Evolutionary conservation across 306 rosid species (phyloP).

Genomic region (Cyclanthera cordifolia): DNA sequence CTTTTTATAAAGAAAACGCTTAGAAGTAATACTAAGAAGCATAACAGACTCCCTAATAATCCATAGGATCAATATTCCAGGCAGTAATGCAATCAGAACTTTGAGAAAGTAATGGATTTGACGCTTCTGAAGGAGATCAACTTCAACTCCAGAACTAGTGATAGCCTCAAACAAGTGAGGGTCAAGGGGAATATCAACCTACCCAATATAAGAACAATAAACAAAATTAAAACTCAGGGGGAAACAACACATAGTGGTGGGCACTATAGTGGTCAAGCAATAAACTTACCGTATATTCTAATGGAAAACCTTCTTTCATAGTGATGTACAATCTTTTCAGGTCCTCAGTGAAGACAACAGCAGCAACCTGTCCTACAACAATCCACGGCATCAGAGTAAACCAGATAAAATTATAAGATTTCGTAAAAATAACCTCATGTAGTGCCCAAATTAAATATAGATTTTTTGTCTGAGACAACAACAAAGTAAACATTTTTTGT

Average conservation of each 20-base stretch:
- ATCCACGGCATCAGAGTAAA: slow-evolving; percentile 24
- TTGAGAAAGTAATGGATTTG: slow-evolving; percentile 85
- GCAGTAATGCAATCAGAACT: slow-evolving; percentile 61
- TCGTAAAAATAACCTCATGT: neutral
- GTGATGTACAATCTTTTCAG: slow-evolving; percentile 69
- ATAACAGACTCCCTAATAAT: slow-evolving; percentile 62
- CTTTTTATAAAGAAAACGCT: slow-evolving; percentile 78
- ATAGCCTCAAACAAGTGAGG: slow-evolving; percentile 84
- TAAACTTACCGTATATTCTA: slow-evolving; percentile 74
- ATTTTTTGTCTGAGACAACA: neutral
- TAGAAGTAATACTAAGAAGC: slow-evolving; percentile 61
- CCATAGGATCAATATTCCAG: slow-evolving; percentile 83
- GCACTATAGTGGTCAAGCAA: slow-evolving; percentile 1
- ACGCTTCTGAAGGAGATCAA: slow-evolving; percentile 80
- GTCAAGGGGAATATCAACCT: slow-evolving; percentile 94
- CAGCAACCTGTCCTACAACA: slow-evolving; percentile 69
- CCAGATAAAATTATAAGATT: slow-evolving; percentile 13
- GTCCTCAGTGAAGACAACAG: slow-evolving; percentile 80
- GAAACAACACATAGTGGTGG: slow-evolving; percentile 14
- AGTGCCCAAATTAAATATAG: neutral
- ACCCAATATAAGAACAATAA: slow-evolving; percentile 17
- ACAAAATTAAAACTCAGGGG: neutral
- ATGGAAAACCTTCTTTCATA: slow-evolving; percentile 95
- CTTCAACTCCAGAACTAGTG: slow-evolving; percentile 80
- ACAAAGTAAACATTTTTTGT: neutral